phyloP scores from a whole-genome alignment of 768 basidiomycete species.

The Ephemerocybe angulata region DNA sequence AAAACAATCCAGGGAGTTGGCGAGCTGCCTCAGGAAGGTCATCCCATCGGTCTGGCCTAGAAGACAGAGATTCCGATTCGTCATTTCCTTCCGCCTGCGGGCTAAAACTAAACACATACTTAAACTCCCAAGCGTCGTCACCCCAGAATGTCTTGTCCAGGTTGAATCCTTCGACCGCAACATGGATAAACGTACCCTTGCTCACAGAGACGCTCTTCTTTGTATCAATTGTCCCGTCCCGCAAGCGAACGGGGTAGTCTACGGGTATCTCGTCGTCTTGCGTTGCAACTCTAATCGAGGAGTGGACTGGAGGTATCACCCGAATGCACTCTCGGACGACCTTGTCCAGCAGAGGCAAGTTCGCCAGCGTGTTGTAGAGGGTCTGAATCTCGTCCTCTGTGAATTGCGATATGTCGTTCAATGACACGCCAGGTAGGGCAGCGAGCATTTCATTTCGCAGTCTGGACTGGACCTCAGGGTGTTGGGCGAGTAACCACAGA shows the following conservation, averaged over 20 bases:
- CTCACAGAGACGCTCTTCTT: conserved; percentile 46
- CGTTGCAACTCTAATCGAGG: conserved; percentile 73
- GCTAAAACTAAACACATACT: conserved; percentile 39
- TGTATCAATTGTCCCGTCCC: conserved; percentile 43
- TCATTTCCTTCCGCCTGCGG: neutral
- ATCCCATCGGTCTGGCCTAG: conserved; percentile 80
- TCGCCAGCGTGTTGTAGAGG: conserved; percentile 50
- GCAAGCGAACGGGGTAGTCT: conserved; percentile 53
- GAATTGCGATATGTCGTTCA: conserved; percentile 40
- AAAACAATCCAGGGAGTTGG: conserved; percentile 68
- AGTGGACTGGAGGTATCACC: conserved; percentile 78
- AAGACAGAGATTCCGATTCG: neutral
- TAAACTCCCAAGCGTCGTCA: conserved; percentile 74
- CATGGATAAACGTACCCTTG: conserved; percentile 73
- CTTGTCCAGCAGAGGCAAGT: conserved; percentile 71
- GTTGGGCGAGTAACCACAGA: conserved; percentile 65
- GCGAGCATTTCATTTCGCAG: conserved; percentile 66
- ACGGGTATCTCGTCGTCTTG: conserved; percentile 77
- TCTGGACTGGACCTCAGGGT: conserved; percentile 63
- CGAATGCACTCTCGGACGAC: conserved; percentile 73
- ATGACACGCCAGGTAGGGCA: conserved; percentile 33
- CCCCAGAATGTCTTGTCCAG: conserved; percentile 79
- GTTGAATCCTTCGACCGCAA: conserved; percentile 78
- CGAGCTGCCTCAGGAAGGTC: conserved; percentile 64
- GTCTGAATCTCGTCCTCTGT: conserved; percentile 65